phyloP scores from a whole-genome alignment of 305 asterid species.

The Fraxinus paxiana region DNA sequence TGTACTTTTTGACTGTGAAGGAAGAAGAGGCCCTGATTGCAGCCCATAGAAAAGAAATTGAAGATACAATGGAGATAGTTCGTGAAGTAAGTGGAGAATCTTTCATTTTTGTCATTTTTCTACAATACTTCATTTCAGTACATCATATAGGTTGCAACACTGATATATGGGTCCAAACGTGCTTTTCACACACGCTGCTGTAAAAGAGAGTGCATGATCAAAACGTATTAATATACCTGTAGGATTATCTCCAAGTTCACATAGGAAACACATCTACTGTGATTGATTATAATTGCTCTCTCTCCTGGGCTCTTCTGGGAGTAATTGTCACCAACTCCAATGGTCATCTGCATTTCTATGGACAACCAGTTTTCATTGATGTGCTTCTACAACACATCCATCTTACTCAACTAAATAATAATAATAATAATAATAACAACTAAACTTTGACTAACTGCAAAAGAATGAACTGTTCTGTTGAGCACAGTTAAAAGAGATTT shows the following conservation, averaged over 20 bases:
- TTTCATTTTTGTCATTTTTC: neutral
- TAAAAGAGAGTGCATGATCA: neutral
- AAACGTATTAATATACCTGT: neutral
- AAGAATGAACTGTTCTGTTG: neutral
- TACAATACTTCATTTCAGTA: neutral
- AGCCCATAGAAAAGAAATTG: slow-evolving; percentile 93
- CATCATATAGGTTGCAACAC: neutral
- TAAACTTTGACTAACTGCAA: neutral
- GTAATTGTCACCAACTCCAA: neutral
- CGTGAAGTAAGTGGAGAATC: slow-evolving; percentile 64
- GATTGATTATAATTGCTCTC: neutral
- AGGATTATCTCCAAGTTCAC: neutral
- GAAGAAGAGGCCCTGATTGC: slow-evolving; percentile 97
- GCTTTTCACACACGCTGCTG: neutral
- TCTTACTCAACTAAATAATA: neutral
- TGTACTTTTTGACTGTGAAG: slow-evolving; percentile 36
- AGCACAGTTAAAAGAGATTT: neutral
- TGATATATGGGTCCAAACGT: neutral
- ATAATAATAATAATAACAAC: neutral
- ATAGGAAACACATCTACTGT: neutral
- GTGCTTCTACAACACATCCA: neutral
- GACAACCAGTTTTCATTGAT: neutral
- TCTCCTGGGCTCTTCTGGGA: neutral
- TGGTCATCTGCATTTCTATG: neutral
- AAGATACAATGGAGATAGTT: slow-evolving; percentile 99